Percentiles rank a stretch among this genome's conserved stretches.
These are phyloP conservation scores for Aspergillus chevalieri DNA, from an alignment of 2,329 filamentous ascomycete genomes.

Conservation along the genomic window DNA sequence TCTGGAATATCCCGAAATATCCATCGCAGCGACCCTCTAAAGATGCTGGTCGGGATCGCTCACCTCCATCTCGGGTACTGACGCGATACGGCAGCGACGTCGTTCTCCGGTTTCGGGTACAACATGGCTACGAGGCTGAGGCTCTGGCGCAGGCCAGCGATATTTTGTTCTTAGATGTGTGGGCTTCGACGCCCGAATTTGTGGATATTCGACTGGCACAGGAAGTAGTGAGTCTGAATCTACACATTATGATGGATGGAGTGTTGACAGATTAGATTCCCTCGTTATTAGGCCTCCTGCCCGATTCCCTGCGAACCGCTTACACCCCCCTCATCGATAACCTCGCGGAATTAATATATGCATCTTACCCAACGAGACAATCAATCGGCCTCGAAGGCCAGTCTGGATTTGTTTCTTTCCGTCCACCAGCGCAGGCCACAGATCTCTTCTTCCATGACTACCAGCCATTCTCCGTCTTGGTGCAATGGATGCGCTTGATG, in stretches of 20 bases:
- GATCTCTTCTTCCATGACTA: conserved; percentile 91
- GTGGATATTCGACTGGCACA: conserved; percentile 77
- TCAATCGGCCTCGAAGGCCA: conserved; percentile 22
- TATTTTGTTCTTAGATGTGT: conserved; percentile 78
- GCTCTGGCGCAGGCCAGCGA: conserved; percentile 68
- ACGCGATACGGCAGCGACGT: conserved; percentile 68
- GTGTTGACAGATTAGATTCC: conserved; percentile 44
- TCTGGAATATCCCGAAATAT: conserved; percentile 35
- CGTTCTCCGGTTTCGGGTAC: conserved; percentile 83
- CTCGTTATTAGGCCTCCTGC: conserved; percentile 73
- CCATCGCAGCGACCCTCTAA: conserved; percentile 14
- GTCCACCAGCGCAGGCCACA: conserved; percentile 23
- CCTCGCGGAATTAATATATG: conserved; percentile 68
- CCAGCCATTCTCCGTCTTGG: conserved; percentile 75
- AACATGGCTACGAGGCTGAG: conserved; percentile 59
- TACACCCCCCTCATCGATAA: conserved; percentile 75
- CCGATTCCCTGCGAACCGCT: conserved; percentile 62
- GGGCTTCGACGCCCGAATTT: conserved; percentile 75
- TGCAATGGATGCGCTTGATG: conserved; percentile 87
- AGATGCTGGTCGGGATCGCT: conserved; percentile 10
- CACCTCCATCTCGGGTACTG: conserved; percentile 33
- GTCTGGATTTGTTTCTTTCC: conserved; percentile 22
- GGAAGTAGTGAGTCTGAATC: conserved; percentile 55
- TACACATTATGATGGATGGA: background rate
- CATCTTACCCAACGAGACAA: conserved; percentile 59